Evolutionary conservation across 2,329 filamentous ascomycete species (phyloP).

Genomic region (Waltergamsia citrina): DNA sequence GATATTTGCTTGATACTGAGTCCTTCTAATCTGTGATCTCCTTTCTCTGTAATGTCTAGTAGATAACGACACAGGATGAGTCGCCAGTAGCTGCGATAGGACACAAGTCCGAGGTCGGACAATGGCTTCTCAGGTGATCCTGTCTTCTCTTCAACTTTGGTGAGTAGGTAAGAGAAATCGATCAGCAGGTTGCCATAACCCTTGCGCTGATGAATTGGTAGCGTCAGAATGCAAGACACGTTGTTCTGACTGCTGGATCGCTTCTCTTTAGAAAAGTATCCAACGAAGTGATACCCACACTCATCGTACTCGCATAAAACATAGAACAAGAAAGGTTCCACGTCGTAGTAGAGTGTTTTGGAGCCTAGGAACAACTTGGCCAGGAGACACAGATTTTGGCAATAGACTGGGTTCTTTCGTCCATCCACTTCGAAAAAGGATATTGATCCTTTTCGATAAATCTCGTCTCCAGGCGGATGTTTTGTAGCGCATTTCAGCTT

Average conservation of each 20-base stretch:
- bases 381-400: conserved; percentile 90
- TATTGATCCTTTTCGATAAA: conserved; percentile 83
- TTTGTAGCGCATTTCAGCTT: conserved; percentile 96
- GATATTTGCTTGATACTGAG: conserved; percentile 63
- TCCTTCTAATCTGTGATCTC: conserved; percentile 29
- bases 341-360: conserved; percentile 96
- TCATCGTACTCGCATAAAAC: conserved; percentile 93
- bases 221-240: conserved; percentile 90
- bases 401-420: conserved; percentile 95
- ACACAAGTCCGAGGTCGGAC: conserved; percentile 95
- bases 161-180: conserved; percentile 95
- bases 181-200: conserved; percentile 95
- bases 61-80: conserved; percentile 80
- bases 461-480: conserved; percentile 94
- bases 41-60: conserved; percentile 33
- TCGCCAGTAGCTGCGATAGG: conserved; percentile 96
- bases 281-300: conserved; percentile 88
- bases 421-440: conserved; percentile 98
- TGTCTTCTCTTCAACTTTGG: conserved; percentile 84
- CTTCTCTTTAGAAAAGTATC: conserved; percentile 99
- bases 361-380: conserved; percentile 97
- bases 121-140: conserved; percentile 95
- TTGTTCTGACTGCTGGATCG: conserved; percentile 91
- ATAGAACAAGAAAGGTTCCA: conserved; percentile 95
- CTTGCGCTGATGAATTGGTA: conserved; percentile 94